Percentiles rank a stretch among this genome's conserved stretches.
Evolutionary conservation across 805 yeast species (phyloP).

Genomic region (Candida pseudoglaebosa): DNA sequence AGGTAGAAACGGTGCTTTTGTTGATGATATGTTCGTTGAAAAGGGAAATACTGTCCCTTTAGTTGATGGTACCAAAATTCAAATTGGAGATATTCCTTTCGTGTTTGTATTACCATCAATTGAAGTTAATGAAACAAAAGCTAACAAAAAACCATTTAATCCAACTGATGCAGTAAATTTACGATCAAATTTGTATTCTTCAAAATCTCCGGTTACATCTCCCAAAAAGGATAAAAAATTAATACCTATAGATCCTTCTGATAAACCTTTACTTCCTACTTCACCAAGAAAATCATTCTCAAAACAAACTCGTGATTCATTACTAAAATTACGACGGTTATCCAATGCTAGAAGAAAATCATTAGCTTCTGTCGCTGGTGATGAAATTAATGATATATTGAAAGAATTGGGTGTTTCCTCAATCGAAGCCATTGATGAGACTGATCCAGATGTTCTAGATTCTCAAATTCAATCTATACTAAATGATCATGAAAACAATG

Average conservation of each 20-base stretch:
- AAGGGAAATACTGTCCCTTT: constrained; percentile 89
- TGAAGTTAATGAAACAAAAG: constrained; percentile 20
- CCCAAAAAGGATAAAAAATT: constrained; percentile 7
- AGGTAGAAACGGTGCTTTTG: constrained; percentile 97
- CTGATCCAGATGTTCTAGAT: constrained; percentile 24
- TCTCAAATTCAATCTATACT: constrained; percentile 29
- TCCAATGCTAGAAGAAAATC: constrained; percentile 37
- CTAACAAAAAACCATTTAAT: constrained; percentile 40
- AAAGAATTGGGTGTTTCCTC: constrained; percentile 32
- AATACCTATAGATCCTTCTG: background rate
- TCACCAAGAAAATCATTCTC: constrained; percentile 1
- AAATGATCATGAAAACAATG: constrained; percentile 14
- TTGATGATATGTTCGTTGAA: constrained; percentile 85
- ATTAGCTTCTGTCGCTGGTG: constrained; percentile 33
- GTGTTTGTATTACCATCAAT: constrained; percentile 79
- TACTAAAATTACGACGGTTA: constrained; percentile 24
- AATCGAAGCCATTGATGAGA: constrained; percentile 25
- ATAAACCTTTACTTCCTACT: constrained; percentile 7
- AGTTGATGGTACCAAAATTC: constrained; percentile 75
- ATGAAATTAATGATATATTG: constrained; percentile 35
- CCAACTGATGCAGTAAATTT: constrained; percentile 62
- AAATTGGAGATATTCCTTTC: constrained; percentile 90
- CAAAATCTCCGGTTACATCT: constrained; percentile 17
- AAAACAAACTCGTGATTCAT: constrained; percentile 8
- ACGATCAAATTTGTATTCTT: constrained; percentile 44